phyloP scores from a whole-genome alignment of 2,329 filamentous ascomycete species.

The Aspergillus quadricinctus region DNA sequence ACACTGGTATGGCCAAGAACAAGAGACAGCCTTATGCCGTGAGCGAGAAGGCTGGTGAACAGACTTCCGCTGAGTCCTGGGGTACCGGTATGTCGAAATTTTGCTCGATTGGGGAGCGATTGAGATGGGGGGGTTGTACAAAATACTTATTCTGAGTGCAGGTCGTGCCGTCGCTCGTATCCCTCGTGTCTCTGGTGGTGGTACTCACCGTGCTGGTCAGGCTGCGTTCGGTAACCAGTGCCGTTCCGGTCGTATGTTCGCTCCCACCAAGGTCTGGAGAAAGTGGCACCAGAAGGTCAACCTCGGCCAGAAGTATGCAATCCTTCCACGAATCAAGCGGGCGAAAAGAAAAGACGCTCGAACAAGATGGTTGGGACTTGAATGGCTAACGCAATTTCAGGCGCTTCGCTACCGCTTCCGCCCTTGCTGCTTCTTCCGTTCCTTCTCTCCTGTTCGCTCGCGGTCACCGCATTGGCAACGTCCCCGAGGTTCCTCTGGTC shows the following conservation, averaged over 20 bases:
- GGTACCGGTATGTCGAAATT: slow-evolving; percentile 73
- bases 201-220: slow-evolving; percentile 99
- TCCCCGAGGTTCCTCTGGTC: slow-evolving; percentile 96
- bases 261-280: slow-evolving; percentile 99
- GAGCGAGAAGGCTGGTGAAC: slow-evolving; percentile 99
- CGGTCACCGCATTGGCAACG: slow-evolving; percentile 87
- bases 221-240: slow-evolving; percentile 99
- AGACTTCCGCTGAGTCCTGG: slow-evolving; percentile 99
- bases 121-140: slow-evolving; percentile 6
- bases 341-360: background rate
- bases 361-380: slow-evolving; percentile 1
- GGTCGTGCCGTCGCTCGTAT: slow-evolving; percentile 99
- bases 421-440: slow-evolving; percentile 92
- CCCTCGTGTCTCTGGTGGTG: slow-evolving; percentile 99
- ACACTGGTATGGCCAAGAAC: slow-evolving; percentile 99
- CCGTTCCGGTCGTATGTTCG: slow-evolving; percentile 99
- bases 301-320: slow-evolving; percentile 84
- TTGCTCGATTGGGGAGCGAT: slow-evolving; percentile 4
- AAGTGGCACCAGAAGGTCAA: slow-evolving; percentile 99
- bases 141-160: slow-evolving; percentile 34
- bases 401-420: slow-evolving; percentile 96
- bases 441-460: slow-evolving; percentile 93
- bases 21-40: slow-evolving; percentile 99
- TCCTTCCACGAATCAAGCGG: background rate
- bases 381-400: slow-evolving; percentile 39